Evolutionary conservation across 2,329 filamentous ascomycete genomes (phyloP).

Genomic region (Epichloe festucae): DNA sequence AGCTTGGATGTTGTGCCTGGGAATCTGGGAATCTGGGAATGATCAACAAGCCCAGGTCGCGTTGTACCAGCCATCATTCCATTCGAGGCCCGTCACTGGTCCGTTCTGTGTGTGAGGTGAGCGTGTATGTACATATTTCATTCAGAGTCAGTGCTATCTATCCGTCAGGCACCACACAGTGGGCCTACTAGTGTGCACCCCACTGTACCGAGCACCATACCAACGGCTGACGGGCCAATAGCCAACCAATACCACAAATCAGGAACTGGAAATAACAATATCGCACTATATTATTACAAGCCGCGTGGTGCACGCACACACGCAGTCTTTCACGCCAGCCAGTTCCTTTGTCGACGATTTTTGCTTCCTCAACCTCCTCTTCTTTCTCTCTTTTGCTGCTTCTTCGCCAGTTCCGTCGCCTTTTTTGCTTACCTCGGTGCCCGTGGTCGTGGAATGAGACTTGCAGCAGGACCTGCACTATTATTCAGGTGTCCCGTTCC

Average conservation of each 20-base stretch:
- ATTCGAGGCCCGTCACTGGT: not conserved
- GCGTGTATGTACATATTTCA: too few species aligned
- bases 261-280: too few species aligned
- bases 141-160: too few species aligned
- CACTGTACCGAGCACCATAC: not conserved
- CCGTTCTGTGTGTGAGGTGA: too few species aligned
- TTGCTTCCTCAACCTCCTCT: not conserved
- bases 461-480: constrained; percentile 1
- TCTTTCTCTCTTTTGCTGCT: not conserved
- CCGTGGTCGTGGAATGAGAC: not conserved
- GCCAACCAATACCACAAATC: not conserved
- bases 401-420: not conserved
- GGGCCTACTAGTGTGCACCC: not conserved
- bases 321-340: not conserved
- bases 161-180: not conserved
- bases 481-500: not conserved
- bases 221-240: not conserved
- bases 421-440: not conserved
- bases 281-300: too few species aligned
- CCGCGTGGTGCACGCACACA: not conserved
- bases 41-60: constrained; percentile 5
- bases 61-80: constrained; percentile 2
- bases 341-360: not conserved
- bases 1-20: not conserved
- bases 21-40: constrained; percentile 6